phyloP scores from a whole-genome alignment of 2,329 filamentous ascomycete genomes.

The Pezicula carpinea region DNA sequence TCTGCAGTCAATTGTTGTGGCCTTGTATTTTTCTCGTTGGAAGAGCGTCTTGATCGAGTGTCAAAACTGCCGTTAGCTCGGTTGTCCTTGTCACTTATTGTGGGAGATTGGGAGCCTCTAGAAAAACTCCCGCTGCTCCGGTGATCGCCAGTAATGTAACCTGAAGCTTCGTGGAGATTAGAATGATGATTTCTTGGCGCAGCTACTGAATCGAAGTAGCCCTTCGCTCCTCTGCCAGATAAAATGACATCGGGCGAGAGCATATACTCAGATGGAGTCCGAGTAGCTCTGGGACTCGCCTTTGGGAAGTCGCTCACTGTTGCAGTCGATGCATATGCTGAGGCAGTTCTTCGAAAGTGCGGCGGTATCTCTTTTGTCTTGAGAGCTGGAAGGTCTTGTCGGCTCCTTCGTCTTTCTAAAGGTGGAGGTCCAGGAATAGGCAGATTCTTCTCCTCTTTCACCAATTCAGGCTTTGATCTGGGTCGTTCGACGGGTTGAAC shows the following conservation, averaged over 20 bases:
- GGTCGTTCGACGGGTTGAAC: too few species aligned
- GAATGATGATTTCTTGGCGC: slow-evolving; percentile 28
- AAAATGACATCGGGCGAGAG: slow-evolving; percentile 42
- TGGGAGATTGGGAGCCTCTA: slow-evolving; percentile 13
- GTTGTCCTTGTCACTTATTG: slow-evolving; percentile 15
- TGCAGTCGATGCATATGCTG: slow-evolving; percentile 16
- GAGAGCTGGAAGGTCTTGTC: slow-evolving; percentile 27
- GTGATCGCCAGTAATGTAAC: slow-evolving; percentile 21
- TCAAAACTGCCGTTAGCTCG: slow-evolving; percentile 16
- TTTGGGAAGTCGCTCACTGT: slow-evolving; percentile 23
- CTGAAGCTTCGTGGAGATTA: slow-evolving; percentile 25
- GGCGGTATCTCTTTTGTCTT: slow-evolving; percentile 28
- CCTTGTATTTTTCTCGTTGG: slow-evolving; percentile 19
- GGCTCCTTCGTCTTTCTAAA: slow-evolving; percentile 17
- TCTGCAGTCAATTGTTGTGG: slow-evolving; percentile 22
- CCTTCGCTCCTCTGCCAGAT: slow-evolving; percentile 8
- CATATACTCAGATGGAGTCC: slow-evolving; percentile 32
- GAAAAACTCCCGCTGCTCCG: slow-evolving; percentile 19
- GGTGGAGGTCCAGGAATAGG: not conserved
- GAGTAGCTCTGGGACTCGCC: slow-evolving; percentile 33
- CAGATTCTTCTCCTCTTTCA: not conserved
- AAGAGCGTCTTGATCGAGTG: slow-evolving; percentile 12
- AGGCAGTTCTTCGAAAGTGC: slow-evolving; percentile 25
- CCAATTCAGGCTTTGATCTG: not conserved
- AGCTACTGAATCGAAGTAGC: slow-evolving; percentile 26